Percentiles rank a stretch among this genome's conserved stretches.
These are phyloP conservation scores for Apiotrichum veenhuisii DNA, from an alignment of 1,284 basidiomycete species.

Conservation along the genomic window DNA sequence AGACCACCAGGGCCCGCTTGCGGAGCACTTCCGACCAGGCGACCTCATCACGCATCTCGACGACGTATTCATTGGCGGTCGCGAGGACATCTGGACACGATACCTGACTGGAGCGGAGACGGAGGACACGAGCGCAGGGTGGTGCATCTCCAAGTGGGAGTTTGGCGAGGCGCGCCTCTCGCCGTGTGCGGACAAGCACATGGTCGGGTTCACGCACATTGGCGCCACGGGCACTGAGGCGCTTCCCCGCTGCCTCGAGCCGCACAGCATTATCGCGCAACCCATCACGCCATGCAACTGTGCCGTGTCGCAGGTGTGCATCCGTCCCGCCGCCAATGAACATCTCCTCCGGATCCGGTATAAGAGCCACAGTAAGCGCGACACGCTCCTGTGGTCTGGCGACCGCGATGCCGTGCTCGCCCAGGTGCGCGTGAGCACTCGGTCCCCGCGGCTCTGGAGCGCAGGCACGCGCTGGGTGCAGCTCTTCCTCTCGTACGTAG, in stretches of 20 bases:
- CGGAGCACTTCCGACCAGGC: constrained; percentile 25
- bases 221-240: constrained; percentile 17
- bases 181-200: constrained; percentile 8
- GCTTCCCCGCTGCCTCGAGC: constrained; percentile 26
- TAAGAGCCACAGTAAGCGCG: constrained; percentile 1
- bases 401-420: constrained; percentile 26
- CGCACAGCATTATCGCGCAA: constrained; percentile 28
- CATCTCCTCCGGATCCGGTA: constrained; percentile 32
- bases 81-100: constrained; percentile 26
- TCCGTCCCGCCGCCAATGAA: constrained; percentile 25
- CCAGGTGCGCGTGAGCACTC: constrained; percentile 26
- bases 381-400: constrained; percentile 36
- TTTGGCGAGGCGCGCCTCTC: constrained; percentile 7
- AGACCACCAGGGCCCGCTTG: constrained; percentile 1
- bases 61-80: constrained; percentile 29
- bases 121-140: constrained; percentile 4
- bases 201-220: constrained; percentile 10
- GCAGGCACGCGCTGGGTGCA: constrained; percentile 27
- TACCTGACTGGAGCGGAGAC: constrained; percentile 24
- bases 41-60: constrained; percentile 41
- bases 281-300: constrained; percentile 7
- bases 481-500: constrained; percentile 38
- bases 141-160: constrained; percentile 14
- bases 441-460: constrained; percentile 23
- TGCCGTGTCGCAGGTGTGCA: constrained; percentile 30